Evolutionary conservation across 768 basidiomycete species (phyloP).

Genomic region (Leccinum sublutescens): DNA sequence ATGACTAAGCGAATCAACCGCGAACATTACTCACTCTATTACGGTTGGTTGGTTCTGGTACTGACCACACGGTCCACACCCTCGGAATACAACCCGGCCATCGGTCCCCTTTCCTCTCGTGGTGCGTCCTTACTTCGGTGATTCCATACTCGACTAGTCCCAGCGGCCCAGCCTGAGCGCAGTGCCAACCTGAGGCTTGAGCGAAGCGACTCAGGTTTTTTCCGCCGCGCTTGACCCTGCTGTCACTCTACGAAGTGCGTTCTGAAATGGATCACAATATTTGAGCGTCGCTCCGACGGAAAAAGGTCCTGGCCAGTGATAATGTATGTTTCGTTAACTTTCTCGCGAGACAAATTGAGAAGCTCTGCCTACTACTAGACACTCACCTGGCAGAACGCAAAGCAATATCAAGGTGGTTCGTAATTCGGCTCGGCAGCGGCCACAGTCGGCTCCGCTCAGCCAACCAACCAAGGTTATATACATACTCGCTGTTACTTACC

Average conservation of each 20-base stretch:
- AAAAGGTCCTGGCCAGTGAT: neutral
- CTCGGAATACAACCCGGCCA: neutral
- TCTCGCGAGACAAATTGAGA: slow-evolving; percentile 2
- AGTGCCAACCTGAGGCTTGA: neutral
- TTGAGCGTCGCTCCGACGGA: neutral
- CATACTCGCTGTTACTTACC: neutral
- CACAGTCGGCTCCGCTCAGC: slow-evolving; percentile 14
- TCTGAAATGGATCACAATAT: slow-evolving; percentile 9
- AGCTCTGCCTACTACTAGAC: neutral
- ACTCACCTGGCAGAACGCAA: neutral
- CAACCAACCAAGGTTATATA: neutral
- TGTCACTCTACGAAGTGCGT: neutral
- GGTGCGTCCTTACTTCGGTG: neutral
- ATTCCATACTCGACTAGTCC: slow-evolving; percentile 10
- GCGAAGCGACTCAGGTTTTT: neutral
- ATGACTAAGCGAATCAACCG: slow-evolving; percentile 24
- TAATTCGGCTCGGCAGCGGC: slow-evolving; percentile 1
- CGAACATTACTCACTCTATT: neutral
- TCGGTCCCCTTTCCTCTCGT: neutral
- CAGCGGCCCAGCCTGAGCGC: too few species aligned
- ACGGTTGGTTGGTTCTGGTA: neutral
- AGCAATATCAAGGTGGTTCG: neutral
- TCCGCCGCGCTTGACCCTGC: neutral
- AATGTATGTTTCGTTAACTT: slow-evolving; percentile 1
- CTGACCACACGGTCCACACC: neutral